A percentile compares a stretch with the other conserved stretches of the same genome.
These are phyloP conservation scores for Aristolochia contorta DNA, from an alignment of 164 flowering plant genomes.

Conservation along the genomic window DNA sequence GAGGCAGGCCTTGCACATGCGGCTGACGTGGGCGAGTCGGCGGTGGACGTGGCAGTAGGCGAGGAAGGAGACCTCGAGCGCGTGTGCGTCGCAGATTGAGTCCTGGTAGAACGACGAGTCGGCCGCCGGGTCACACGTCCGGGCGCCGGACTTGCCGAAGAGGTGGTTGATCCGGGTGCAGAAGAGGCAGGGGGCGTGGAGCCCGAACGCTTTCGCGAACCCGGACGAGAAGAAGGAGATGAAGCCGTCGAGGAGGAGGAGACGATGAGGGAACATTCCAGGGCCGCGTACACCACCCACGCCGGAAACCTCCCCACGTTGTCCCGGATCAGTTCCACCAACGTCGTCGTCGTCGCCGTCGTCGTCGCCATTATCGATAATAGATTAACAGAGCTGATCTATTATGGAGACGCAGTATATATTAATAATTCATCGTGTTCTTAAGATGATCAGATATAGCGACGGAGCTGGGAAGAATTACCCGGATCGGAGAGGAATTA, in stretches of 20 bases:
- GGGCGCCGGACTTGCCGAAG: slow-evolving; percentile 18
- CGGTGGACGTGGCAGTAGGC: slow-evolving; percentile 68
- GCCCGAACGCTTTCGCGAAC: slow-evolving; percentile 56
- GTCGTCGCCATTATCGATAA: too few relatives aligned
- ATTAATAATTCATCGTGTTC: too few relatives aligned
- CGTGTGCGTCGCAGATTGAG: slow-evolving; percentile 63
- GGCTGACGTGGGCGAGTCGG: slow-evolving; percentile 53
- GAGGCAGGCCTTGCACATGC: slow-evolving; percentile 76
- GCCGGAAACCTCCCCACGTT: slow-evolving; percentile 46
- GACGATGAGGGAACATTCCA: slow-evolving; percentile 68
- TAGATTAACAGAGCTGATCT: too few relatives aligned
- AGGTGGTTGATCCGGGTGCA: slow-evolving; percentile 74
- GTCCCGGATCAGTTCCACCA: slow-evolving; percentile 1
- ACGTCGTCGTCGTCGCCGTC: too few relatives aligned
- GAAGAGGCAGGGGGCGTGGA: slow-evolving; percentile 61
- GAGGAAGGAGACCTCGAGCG: slow-evolving; percentile 54
- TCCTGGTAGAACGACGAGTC: slow-evolving; percentile 61
- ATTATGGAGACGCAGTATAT: too few relatives aligned
- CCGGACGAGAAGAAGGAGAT: slow-evolving; percentile 49
- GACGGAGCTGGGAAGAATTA: too few relatives aligned
- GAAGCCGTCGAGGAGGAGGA: slow-evolving; percentile 62
- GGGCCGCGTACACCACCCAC: slow-evolving; percentile 36
- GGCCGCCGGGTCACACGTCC: slow-evolving; percentile 16
- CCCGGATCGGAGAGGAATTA: too few relatives aligned
- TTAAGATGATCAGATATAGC: too few relatives aligned